These are phyloP conservation scores for Apiospora pterosperma DNA, from an alignment of 2,329 filamentous ascomycete species.

Conservation along the genomic window DNA sequence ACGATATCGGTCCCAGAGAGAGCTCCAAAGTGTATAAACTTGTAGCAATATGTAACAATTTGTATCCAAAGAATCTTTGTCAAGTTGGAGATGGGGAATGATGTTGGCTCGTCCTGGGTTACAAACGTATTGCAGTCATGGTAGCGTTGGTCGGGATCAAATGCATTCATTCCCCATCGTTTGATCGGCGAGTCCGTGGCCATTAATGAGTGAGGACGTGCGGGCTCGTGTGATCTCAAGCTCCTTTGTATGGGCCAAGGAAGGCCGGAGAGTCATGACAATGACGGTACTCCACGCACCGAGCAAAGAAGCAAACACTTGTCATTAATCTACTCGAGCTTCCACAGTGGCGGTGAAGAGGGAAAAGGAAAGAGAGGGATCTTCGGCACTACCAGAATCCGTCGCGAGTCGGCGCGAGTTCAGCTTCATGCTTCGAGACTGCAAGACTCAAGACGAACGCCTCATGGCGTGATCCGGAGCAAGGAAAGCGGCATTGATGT, in stretches of 20 bases:
- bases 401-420: background rate
- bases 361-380: background rate
- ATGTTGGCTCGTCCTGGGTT: background rate
- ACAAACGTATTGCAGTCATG: background rate
- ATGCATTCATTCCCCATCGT: background rate
- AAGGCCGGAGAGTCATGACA: background rate
- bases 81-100: background rate
- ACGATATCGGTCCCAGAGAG: background rate
- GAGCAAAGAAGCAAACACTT: background rate
- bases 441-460: background rate
- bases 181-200: background rate
- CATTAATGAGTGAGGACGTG: background rate
- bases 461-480: background rate
- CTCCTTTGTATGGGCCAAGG: background rate
- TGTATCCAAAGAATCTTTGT: conserved; percentile 5
- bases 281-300: background rate
- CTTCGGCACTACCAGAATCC: background rate
- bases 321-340: background rate
- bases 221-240: background rate
- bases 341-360: background rate
- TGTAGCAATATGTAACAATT: conserved; percentile 7
- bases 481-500: background rate
- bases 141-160: background rate
- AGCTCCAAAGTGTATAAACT: conserved; percentile 2
- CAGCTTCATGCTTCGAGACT: background rate